Evolutionary conservation across 1,139 yeast species (phyloP).

Genomic region (Yamadazyma sp.): DNA sequence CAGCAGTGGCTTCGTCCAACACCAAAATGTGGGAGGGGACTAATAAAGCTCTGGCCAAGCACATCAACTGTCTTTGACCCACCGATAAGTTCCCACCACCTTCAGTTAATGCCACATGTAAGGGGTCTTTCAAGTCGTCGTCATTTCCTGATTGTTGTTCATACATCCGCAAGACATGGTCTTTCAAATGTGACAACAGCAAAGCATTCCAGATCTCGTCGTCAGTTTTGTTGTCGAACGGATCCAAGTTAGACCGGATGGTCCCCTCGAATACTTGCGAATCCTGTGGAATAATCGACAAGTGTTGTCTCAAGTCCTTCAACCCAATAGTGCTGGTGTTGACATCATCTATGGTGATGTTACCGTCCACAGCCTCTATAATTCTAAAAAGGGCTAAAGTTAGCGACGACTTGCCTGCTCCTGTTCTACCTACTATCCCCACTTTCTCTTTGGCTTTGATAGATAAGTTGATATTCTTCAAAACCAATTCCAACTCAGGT

Average conservation of each 20-base stretch:
- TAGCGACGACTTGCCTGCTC: constrained; percentile 94
- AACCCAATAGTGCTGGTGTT: constrained; percentile 75
- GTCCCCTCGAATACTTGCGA: constrained; percentile 96
- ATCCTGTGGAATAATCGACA: constrained; percentile 95
- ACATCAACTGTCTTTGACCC: constrained; percentile 90
- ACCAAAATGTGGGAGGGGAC: constrained; percentile 78
- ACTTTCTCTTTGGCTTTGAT: constrained; percentile 80
- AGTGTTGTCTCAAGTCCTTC: constrained; percentile 75
- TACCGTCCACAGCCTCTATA: constrained; percentile 74
- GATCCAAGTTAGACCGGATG: constrained; percentile 85
- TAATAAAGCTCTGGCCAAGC: constrained; percentile 83
- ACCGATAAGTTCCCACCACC: constrained; percentile 88
- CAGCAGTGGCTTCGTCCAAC: constrained; percentile 96
- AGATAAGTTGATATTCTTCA: constrained; percentile 66
- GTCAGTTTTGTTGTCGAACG: constrained; percentile 66
- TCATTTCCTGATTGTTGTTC: constrained; percentile 24
- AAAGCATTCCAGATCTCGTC: constrained; percentile 84
- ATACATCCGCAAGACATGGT: constrained; percentile 66
- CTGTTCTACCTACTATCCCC: constrained; percentile 95
- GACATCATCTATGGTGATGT: constrained; percentile 70
- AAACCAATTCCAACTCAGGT: constrained; percentile 77
- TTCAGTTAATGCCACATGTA: constrained; percentile 68
- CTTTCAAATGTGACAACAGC: constrained; percentile 80
- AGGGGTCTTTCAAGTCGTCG: constrained; percentile 24
- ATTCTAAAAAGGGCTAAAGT: constrained; percentile 88